phyloP scores from a whole-genome alignment of 331 rosid genomes.

The Dryas integrifolia region DNA sequence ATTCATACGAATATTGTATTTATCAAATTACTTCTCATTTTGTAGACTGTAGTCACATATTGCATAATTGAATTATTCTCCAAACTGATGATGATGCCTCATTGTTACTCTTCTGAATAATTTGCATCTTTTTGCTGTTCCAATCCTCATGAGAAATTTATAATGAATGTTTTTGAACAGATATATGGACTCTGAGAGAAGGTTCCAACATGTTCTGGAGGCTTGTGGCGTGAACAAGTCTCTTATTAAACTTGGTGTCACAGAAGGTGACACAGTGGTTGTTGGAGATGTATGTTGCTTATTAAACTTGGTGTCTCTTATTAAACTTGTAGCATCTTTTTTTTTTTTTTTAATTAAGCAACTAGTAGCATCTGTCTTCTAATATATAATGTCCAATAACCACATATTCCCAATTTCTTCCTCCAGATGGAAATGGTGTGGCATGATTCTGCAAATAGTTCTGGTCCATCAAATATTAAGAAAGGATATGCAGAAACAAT shows the following conservation, averaged over 20 bases:
- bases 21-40: not conserved
- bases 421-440: conserved; percentile 88
- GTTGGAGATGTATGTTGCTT: conserved; percentile 62
- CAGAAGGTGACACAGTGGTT: conserved; percentile 83
- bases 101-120: not conserved
- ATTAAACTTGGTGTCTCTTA: too few relatives aligned
- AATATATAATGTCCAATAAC: conserved; percentile 6
- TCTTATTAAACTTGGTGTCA: conserved; percentile 72
- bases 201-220: conserved; percentile 92
- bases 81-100: not conserved
- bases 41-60: not conserved
- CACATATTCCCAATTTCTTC: conserved; percentile 23
- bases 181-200: conserved; percentile 80
- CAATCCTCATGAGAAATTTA: conserved; percentile 18
- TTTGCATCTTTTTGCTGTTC: conserved; percentile 1
- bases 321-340: not conserved
- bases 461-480: conserved; percentile 57
- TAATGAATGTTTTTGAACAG: conserved; percentile 39
- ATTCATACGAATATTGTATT: not conserved
- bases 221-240: conserved; percentile 90
- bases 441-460: conserved; percentile 55
- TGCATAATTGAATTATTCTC: not conserved
- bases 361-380: conserved; percentile 15
- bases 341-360: not conserved
- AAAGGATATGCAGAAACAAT: conserved; percentile 51